Conservation (phyloP, 2,329 filamentous ascomycete species). For the Ilyonectria robusta region DNA sequence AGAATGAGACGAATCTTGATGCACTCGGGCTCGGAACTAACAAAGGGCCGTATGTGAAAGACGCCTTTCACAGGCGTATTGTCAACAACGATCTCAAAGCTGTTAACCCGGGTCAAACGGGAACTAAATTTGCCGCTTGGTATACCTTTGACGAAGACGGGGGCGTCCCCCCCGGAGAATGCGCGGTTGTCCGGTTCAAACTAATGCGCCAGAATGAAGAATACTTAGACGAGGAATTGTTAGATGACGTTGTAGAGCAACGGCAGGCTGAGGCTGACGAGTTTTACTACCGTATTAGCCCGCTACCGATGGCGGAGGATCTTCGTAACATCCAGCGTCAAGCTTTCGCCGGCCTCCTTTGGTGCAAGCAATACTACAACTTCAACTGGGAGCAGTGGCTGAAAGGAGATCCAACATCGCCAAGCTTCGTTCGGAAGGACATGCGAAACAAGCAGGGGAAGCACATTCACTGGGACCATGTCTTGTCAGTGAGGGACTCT, state of each 20-base stretch:
- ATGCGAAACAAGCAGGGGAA: constrained; percentile 93
- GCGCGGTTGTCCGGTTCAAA: constrained; percentile 93
- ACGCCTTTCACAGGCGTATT: constrained; percentile 92
- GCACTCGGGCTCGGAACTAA: constrained; percentile 72
- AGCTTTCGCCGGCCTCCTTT: constrained; percentile 96
- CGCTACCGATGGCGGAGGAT: constrained; percentile 93
- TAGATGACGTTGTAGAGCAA: constrained; percentile 91
- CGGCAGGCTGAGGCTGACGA: constrained; percentile 91
- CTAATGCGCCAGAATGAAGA: constrained; percentile 81
- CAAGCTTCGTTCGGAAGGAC: constrained; percentile 82
- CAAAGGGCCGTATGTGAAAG: constrained; percentile 88
- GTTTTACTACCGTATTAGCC: constrained; percentile 94
- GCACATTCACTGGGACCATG: constrained; percentile 94
- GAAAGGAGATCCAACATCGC: constrained; percentile 90
- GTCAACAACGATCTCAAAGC: constrained; percentile 85
- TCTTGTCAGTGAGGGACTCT: constrained; percentile 96
- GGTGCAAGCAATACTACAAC: constrained; percentile 97
- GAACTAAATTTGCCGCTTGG: constrained; percentile 97
- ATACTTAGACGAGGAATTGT: constrained; percentile 93
- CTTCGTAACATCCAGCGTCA: constrained; percentile 95
- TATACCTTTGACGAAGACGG: constrained; percentile 92
- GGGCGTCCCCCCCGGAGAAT: constrained; percentile 90
- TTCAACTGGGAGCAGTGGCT: constrained; percentile 99
- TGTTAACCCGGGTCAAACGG: constrained; percentile 83
- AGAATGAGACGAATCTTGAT: constrained; percentile 95